Evolutionary conservation across 202 grass and related monocot genomes (phyloP), one percentile per base, ranked within the genome.

Genomic region (Saccharum hybrid): DNA sequence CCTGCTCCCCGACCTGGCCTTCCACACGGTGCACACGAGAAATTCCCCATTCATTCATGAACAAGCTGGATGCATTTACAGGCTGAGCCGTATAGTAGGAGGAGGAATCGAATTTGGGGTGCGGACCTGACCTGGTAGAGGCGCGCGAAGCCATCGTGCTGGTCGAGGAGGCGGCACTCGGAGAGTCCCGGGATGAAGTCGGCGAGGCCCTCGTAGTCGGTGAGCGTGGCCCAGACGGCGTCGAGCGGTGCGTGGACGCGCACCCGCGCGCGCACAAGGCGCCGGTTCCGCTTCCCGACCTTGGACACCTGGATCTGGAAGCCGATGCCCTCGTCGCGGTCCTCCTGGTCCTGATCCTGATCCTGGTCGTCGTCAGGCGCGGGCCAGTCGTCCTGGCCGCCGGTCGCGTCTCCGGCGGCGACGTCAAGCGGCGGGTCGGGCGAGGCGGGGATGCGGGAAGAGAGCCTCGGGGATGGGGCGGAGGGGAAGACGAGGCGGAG

Each of bases 191-290:
- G 88, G 54, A 94, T 84, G 85, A 94, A 94, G 22, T 78, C 93
- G 42, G 90, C 90, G 38, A 94, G 90, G 59, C 90, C 93, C 82
- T 94, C 88, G 51, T 97, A 97, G 85, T 94, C 83, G 10, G 94
- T 97, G 22, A 97, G 81, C 79, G 89, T 90, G 28, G 63, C 88
- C 94, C 90, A 97, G 3, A 97, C 86, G 5, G 88, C 91, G 63
- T 91, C 90, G 18, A 97, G 83, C 52, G 84, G 87, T 19, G 92
- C 90, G 36, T 90, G 63, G 4, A 97, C 80, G 4, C 51, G 38
- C 19, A 97, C 85, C 67, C 69, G 60, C 31, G 92, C 88, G 6
- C 68, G 84, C 60, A 94, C 91, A 11, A 73, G 13, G 4, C 92
- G 83, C 13, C 83, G 65, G 57, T 94, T 97, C 63, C 70, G 75